These are phyloP conservation scores for Nannochloris sp. DNA, from an alignment of 139 green algal species.

Conservation along the genomic window DNA sequence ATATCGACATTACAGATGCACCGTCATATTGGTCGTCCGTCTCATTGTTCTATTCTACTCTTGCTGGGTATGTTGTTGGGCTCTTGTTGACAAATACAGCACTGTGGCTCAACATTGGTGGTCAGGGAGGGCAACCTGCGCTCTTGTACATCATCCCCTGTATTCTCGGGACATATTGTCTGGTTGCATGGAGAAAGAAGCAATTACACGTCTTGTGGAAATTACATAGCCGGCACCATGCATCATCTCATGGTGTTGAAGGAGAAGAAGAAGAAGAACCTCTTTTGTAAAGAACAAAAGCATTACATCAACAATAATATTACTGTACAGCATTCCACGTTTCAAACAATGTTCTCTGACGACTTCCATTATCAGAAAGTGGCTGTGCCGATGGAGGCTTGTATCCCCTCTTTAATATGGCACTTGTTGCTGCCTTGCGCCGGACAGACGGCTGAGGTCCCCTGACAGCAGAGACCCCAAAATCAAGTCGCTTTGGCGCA, in stretches of 20 bases:
- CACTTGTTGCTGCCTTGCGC: conserved; percentile 18
- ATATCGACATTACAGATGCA: no score
- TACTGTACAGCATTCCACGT: not conserved
- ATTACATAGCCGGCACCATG: not conserved
- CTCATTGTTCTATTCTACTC: conserved; percentile 42
- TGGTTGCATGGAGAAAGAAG: conserved; percentile 28
- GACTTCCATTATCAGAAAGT: not conserved
- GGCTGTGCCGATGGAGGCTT: conserved; percentile 6
- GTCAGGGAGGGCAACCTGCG: conserved; percentile 70
- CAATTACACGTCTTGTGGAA: conserved; percentile 46
- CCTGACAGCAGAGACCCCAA: not conserved
- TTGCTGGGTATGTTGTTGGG: conserved; percentile 56
- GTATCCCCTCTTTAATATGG: conserved; percentile 12
- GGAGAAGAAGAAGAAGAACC: no score
- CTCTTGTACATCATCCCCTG: conserved; percentile 90
- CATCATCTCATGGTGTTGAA: no score
- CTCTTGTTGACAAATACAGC: conserved; percentile 78
- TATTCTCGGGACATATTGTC: conserved; percentile 55
- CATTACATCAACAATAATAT: not conserved
- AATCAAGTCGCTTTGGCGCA: not conserved
- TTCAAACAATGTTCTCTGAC: conserved; percentile 8
- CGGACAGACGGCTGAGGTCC: conserved; percentile 1
- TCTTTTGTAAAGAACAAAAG: conserved; percentile 5
- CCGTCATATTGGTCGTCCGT: not conserved
- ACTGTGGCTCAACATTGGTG: conserved; percentile 42